Percentiles rank a stretch among this genome's conserved stretches.
Conservation (phyloP, 2,329 filamentous ascomycete genomes). For the Ophiostoma sp. region DNA sequence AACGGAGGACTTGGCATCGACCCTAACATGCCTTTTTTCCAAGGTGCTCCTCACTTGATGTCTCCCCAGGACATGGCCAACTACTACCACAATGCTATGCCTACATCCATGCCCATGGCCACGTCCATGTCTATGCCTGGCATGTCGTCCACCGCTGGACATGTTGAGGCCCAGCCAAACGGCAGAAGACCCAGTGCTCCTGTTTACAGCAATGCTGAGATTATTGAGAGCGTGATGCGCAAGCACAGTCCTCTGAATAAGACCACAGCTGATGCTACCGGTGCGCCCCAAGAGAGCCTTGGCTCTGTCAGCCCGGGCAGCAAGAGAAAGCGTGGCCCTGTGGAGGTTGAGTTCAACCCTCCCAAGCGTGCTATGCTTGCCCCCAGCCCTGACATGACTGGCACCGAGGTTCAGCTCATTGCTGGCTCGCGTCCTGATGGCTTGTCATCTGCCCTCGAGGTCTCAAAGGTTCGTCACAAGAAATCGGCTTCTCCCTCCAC, state of each 20-base stretch:
- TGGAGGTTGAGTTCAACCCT: constrained; percentile 9
- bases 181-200: constrained; percentile 5
- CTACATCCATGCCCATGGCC: background rate
- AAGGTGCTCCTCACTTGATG: background rate
- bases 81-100: background rate
- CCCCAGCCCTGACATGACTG: background rate
- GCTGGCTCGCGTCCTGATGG: background rate
- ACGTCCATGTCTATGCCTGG: background rate
- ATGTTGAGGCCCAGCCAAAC: background rate
- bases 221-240: constrained; percentile 7
- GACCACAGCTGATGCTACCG: background rate
- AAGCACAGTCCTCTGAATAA: background rate
- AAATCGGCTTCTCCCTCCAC: background rate
- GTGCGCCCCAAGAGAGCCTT: background rate
- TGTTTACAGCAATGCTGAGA: constrained; percentile 3
- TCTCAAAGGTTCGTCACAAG: background rate
- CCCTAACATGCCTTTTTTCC: background rate
- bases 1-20: background rate
- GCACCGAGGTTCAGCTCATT: background rate
- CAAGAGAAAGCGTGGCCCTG: constrained; percentile 10
- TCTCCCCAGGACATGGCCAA: background rate
- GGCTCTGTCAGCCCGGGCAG: background rate
- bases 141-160: background rate
- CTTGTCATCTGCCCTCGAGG: background rate
- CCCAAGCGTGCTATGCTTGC: constrained; percentile 12